Conservation (phyloP, 495 filamentous ascomycete genomes). For the Neurospora terricola region DNA sequence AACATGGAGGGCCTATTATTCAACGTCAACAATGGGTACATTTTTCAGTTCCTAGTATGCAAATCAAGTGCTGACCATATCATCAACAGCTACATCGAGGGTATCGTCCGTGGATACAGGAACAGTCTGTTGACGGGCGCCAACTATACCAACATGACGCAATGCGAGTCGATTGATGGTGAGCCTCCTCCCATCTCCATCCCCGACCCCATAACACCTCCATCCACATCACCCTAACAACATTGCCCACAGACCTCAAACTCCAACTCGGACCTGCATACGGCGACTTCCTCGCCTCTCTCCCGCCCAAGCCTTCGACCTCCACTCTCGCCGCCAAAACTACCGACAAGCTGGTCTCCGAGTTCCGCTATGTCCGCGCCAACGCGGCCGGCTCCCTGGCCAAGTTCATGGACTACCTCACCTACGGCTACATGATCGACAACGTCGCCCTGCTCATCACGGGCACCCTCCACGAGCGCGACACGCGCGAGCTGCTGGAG, state of each 20-base stretch:
- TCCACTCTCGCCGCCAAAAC: constrained; percentile 89
- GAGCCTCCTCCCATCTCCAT: constrained; percentile 14
- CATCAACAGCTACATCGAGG: constrained; percentile 73
- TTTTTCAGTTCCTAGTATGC: neutral
- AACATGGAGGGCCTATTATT: constrained; percentile 93
- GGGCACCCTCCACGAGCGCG: constrained; percentile 92
- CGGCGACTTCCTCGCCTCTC: constrained; percentile 89
- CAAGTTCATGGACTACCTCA: constrained; percentile 93
- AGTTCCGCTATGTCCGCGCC: constrained; percentile 91
- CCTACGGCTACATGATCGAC: constrained; percentile 99
- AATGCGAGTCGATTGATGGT: constrained; percentile 99
- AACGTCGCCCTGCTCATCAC: constrained; percentile 98
- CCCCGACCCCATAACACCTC: neutral
- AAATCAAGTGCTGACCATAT: constrained; percentile 21
- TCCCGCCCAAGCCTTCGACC: constrained; percentile 94
- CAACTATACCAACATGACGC: constrained; percentile 91
- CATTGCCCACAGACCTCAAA: constrained; percentile 65
- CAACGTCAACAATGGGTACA: constrained; percentile 89
- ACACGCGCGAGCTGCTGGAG: constrained; percentile 91
- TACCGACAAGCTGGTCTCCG: constrained; percentile 93
- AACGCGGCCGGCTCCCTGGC: constrained; percentile 84
- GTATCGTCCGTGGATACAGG: constrained; percentile 92
- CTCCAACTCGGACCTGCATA: constrained; percentile 93
- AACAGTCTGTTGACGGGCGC: constrained; percentile 83
- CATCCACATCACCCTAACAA: constrained; percentile 1